Evolutionary conservation across 768 basidiomycete species (phyloP), one percentile per base, ranked within the genome.

Genomic region (Macrolepiota fuliginosa): DNA sequence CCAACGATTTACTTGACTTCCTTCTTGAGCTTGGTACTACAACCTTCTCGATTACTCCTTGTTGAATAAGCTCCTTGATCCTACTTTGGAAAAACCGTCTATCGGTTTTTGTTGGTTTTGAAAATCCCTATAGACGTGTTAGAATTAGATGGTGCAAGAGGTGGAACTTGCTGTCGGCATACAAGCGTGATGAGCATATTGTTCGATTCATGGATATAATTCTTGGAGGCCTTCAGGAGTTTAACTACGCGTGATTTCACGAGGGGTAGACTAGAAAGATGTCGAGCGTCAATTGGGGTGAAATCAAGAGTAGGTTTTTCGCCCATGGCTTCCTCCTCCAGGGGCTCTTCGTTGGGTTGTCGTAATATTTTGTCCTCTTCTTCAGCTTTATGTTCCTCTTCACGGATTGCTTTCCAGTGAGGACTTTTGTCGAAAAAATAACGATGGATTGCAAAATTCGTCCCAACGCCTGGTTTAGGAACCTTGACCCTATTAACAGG

Each of bases 161-260:
- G 29, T 32, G 29, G 61, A 51, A 53, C 47, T 12, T 15, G 42
- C 32, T 32, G 22, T 46, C 12, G 17, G 71, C 89, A 58, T 68
- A 94, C 94, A 57, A 96, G 82, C 17, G 85, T 85, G 58, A 89
- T 73, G n/a, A 95, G 75, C 69, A 96, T 78, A 61, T 95, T 92
- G 54, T 83, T 83, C 10, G 90, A 88, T 1, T 81, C 80, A 70
- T 94, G 90, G 65, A 88, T 87, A 53, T 83, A 65, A 65, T 92
- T 87, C 61, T 82, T 85, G 17, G 89, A 89, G 36, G 81, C 80
- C 66, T 85, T 88, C 42, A 96, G 75, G 13, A 94, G 75, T 70
- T 85, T 91, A 46, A 89, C 74, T 32, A 96, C 76, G 45, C 94
- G 83, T 9, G 81, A 82, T 64, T 84, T 85, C 47, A 96, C 76